Percentiles rank a stretch among this genome's conserved stretches.
Conservation (phyloP, 495 filamentous ascomycete genomes). For the Penicillium canariense region DNA sequence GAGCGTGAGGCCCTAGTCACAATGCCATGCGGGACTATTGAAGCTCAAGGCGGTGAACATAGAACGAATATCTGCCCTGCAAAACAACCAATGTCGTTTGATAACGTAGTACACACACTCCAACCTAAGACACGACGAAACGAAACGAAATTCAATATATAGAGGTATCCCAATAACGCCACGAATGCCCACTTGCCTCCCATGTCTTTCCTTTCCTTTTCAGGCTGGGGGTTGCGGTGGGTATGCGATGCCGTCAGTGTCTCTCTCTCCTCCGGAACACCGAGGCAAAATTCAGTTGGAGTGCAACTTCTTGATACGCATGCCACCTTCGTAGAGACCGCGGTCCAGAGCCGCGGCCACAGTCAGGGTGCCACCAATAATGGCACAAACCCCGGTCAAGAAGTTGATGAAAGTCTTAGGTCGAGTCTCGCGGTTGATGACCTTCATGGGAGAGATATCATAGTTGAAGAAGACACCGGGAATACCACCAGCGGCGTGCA, state of each 20-base stretch:
- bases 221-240: conserved; percentile 2
- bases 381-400: conserved; percentile 87
- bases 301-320: conserved; percentile 84
- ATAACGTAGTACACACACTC: conserved; percentile 13
- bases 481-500: conserved; percentile 87
- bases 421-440: conserved; percentile 91
- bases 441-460: conserved; percentile 99
- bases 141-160: conserved; percentile 20
- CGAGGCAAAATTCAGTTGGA: conserved; percentile 28
- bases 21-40: not conserved
- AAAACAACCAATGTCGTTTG: conserved; percentile 13
- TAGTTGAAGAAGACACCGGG: conserved; percentile 99
- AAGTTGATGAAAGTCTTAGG: conserved; percentile 86
- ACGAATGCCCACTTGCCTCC: conserved; percentile 22
- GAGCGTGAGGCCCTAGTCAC: not conserved
- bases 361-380: conserved; percentile 92
- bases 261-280: not conserved
- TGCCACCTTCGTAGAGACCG: conserved; percentile 82
- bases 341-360: conserved; percentile 93
- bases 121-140: conserved; percentile 8
- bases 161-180: conserved; percentile 34
- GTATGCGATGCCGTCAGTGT: conserved; percentile 4
- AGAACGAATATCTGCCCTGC: not conserved
- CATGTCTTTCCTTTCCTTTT: conserved; percentile 1
- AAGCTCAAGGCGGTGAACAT: not conserved